These are phyloP conservation scores for Sporothrix phasma DNA, from an alignment of 2,329 filamentous ascomycete genomes.

Conservation along the genomic window DNA sequence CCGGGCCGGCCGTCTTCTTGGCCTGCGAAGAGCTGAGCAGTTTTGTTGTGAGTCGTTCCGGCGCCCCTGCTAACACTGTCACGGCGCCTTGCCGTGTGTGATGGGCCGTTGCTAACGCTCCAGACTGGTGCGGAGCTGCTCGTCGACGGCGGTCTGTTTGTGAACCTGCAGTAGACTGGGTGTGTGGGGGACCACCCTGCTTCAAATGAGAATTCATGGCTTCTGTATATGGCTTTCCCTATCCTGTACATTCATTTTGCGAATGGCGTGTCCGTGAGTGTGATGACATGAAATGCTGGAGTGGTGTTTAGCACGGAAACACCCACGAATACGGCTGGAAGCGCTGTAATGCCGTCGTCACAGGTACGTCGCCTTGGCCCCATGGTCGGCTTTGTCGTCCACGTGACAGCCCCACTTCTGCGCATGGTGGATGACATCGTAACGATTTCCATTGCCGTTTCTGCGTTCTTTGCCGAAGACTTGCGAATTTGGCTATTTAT, in stretches of 20 bases:
- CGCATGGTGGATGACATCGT: constrained; percentile 4
- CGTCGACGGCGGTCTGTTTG: constrained; percentile 65
- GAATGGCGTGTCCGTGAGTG: too few relatives aligned
- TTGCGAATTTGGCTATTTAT: neutral
- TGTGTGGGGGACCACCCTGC: neutral
- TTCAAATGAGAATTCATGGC: too few relatives aligned
- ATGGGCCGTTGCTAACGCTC: neutral
- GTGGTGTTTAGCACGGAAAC: too few relatives aligned
- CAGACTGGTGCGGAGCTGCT: constrained; percentile 56
- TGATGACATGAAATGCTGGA: too few relatives aligned
- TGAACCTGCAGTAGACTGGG: constrained; percentile 49
- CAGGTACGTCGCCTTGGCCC: neutral
- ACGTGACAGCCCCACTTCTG: neutral
- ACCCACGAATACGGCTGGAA: neutral
- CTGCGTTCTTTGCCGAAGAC: neutral
- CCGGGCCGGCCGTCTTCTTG: constrained; percentile 62
- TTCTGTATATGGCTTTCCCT: neutral
- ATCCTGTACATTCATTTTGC: neutral
- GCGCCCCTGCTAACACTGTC: neutral
- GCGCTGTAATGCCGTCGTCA: too few relatives aligned
- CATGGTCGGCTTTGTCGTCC: neutral
- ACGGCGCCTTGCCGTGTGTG: neutral
- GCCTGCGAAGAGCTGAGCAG: constrained; percentile 54
- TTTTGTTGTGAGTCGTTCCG: constrained; percentile 38
- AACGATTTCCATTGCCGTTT: neutral